Conservation (phyloP, 768 basidiomycete species). For the Sporobolomyces pararoseus region DNA sequence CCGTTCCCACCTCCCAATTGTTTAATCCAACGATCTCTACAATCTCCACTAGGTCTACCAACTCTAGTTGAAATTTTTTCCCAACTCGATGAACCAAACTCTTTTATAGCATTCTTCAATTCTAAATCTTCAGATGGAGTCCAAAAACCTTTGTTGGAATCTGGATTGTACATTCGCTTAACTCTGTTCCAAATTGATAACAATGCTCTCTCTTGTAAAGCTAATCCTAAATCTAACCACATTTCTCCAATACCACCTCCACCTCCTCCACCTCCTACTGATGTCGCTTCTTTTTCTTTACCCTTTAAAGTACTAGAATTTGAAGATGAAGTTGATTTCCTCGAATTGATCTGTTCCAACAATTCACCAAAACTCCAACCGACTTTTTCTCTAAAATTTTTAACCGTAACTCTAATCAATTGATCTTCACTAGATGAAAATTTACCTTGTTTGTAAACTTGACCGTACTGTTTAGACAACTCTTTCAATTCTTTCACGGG, state of each 20-base stretch:
- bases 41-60: conserved; percentile 8
- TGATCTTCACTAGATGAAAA: conserved; percentile 38
- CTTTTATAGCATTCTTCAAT: conserved; percentile 4
- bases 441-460: conserved; percentile 33
- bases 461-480: conserved; percentile 27
- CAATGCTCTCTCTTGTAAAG: conserved; percentile 30
- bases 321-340: not conserved
- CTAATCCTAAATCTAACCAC: conserved; percentile 25
- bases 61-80: conserved; percentile 5
- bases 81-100: conserved; percentile 30
- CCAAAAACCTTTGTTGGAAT: conserved; percentile 16
- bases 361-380: conserved; percentile 22
- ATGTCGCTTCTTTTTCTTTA: too few relatives aligned
- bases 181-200: conserved; percentile 40
- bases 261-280: not conserved
- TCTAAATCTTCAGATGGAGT: conserved; percentile 11
- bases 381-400: conserved; percentile 8
- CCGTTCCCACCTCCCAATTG: not conserved
- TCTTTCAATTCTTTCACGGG: conserved; percentile 26
- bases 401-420: conserved; percentile 19
- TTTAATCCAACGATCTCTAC: conserved; percentile 36
- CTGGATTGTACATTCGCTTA: conserved; percentile 20
- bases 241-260: conserved; percentile 10
- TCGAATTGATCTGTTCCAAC: conserved; percentile 2
- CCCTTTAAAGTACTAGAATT: not conserved